Base-by-base conservation (phyloP, 345 rosid species). In the Punica granatum region DNA sequence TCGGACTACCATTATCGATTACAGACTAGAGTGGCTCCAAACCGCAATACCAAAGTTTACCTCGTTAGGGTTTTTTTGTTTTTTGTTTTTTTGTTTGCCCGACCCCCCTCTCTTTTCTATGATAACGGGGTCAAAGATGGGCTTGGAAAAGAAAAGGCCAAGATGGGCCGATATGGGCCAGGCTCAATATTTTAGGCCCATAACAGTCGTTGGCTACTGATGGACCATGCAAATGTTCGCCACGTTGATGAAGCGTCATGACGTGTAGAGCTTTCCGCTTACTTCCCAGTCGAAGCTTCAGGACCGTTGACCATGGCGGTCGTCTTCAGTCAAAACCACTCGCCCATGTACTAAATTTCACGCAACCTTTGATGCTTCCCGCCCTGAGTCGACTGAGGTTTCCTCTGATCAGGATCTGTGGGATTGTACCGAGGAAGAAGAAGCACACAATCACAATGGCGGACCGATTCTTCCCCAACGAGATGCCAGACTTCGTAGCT, bases 401-500 rank as follows among this genome's bases (percentile, higher is more conserved):
- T 49, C 56, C 1, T 21, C 28, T n/a, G n/a, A n/a, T n/a, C n/a
- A n/a, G n/a, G 28, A 21, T 25, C 56, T 49, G 8, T 56, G 21
- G 16, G 10, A 28, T 60, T 36, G 41, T 37, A 4, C 56, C 65
- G 15, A 21, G 33, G 39, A 2, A 36, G 65, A 59, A 43, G 66
- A 43, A 2, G 12, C 54, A 46, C 61, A 19, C 21, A 66, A 90
- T 90, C 94, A 84, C 78, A 66, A 90, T 90, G 97, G 85, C 79
- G 37, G 92, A 86, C 70, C 84, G 90, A 21, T 88, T 78, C 81
- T 86, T 90, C 72, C 79, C 84, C 46, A 87, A 89, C 49, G 65
- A 68, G 53, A 70, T 87, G 79, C 93, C 93, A 5, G 83, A 73
- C 65, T 83, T 79, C 32, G 82, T 76, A 10, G 44, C 67, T 41